Base-by-base conservation (phyloP, 106 monocot species). In the Narthecium ossifragum region DNA sequence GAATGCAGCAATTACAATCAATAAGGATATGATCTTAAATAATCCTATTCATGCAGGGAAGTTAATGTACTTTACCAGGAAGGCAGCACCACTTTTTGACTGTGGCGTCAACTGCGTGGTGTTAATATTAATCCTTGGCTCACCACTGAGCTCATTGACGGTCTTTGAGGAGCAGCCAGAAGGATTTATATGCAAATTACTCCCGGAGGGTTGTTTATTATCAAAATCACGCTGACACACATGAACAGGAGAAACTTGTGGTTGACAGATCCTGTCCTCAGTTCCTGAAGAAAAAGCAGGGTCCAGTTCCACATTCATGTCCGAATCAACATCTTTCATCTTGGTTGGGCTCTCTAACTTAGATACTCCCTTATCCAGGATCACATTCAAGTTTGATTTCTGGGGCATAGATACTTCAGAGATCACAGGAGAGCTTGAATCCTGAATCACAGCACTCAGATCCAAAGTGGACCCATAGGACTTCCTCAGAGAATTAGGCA, bases 1-100 rank as follows among this genome's bases (percentile, higher is more conserved):
- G 40, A n/a, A 5, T 34, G 17, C n/a, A n/a, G 17, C 17, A 15
- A 5, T 21, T 20, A 27, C 43, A 43, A 60, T 27, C 49, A 34
- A 26, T 28, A 40, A n/a, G n/a, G n/a, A n/a, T n/a, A n/a, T n/a
- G n/a, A n/a, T n/a, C n/a, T n/a, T n/a, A n/a, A n/a, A n/a, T n/a
- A n/a, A n/a, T n/a, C n/a, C n/a, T n/a, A n/a, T n/a, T n/a, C n/a
- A n/a, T n/a, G n/a, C n/a, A n/a, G n/a, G n/a, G n/a, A 70, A 17
- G 12, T 47, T 46, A 23, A 62, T 5, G 46, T 8, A 31, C 25
- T 0, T 52, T 63, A 79, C 73, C 78, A 30, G 53, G 21, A n/a
- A 64, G 28, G 37, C 18, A 18, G 17, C 25, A 51, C 12, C 67
- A 51, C 27, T 53, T 51, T 39, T 38, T 46, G 33, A 12, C 31